phyloP scores from a whole-genome alignment of 169 alveolate genomes.

The Plasmodium cynomolgi region DNA sequence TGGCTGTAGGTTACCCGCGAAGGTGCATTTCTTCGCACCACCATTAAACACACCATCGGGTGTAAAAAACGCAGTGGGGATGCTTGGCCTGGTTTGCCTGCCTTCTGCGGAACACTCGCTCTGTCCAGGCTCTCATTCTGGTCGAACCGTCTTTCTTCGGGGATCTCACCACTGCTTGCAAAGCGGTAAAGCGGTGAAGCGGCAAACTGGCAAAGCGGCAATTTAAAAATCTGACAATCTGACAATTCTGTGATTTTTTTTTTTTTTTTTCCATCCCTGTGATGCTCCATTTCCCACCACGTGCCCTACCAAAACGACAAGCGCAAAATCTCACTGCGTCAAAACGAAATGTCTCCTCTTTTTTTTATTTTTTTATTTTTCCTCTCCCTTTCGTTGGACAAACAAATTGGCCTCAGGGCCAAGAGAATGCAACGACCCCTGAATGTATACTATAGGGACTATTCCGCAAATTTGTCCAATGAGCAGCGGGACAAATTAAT shows the following conservation, averaged over 20 bases:
- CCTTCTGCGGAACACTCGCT: not conserved
- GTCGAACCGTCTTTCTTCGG: not conserved
- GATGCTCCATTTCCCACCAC: not conserved
- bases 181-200: not conserved
- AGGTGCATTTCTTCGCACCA: not conserved
- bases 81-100: not conserved
- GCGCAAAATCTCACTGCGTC: not conserved
- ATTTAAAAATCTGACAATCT: not conserved
- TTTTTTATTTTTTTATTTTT: slow-evolving; percentile 1
- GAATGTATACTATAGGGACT: slow-evolving; percentile 58
- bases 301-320: not conserved
- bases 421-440: slow-evolving; percentile 45
- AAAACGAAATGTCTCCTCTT: not conserved
- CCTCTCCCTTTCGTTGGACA: slow-evolving; percentile 11
- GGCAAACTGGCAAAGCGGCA: not conserved
- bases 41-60: not conserved
- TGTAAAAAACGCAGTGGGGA: not conserved
- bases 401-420: not conserved
- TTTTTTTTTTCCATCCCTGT: not conserved
- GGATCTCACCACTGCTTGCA: not conserved
- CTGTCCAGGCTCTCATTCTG: not conserved
- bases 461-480: slow-evolving; percentile 19
- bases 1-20: not conserved
- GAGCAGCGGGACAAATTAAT: slow-evolving; percentile 41
- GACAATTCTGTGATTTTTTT: not conserved